These are phyloP conservation scores for Cyclocybe cylindracea DNA, from an alignment of 768 basidiomycete genomes.

Conservation along the genomic window DNA sequence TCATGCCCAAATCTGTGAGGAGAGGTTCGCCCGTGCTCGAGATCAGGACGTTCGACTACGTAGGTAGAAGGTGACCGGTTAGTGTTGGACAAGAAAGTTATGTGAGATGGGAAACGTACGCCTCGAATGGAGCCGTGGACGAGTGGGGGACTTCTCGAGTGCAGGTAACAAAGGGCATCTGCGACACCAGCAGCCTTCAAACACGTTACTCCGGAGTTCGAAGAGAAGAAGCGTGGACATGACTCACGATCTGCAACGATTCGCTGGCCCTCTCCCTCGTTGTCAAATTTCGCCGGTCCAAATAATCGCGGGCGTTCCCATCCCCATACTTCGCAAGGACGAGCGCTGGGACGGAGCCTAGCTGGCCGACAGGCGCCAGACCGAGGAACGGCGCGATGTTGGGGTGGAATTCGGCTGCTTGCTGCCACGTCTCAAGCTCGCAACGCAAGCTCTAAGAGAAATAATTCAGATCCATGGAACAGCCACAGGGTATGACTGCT, in stretches of 20 bases:
- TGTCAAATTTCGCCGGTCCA: neutral
- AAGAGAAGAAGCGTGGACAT: no score
- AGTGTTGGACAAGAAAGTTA: neutral
- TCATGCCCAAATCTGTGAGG: slow-evolving; percentile 23
- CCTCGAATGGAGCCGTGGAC: slow-evolving; percentile 27
- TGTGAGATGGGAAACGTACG: slow-evolving; percentile 15
- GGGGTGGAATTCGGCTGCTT: neutral
- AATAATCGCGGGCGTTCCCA: slow-evolving; percentile 3
- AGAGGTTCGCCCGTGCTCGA: slow-evolving; percentile 13
- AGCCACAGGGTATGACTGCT: neutral
- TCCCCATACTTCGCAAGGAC: neutral
- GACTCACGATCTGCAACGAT: neutral
- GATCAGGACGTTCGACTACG: slow-evolving; percentile 29
- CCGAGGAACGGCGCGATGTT: neutral
- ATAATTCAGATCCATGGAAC: neutral
- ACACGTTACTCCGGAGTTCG: no score
- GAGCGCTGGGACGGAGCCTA: neutral
- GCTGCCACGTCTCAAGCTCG: neutral
- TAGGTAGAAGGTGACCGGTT: no score
- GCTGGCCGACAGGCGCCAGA: neutral
- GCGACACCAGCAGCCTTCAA: slow-evolving; percentile 22
- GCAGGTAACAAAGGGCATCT: slow-evolving; percentile 24
- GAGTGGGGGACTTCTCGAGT: slow-evolving; percentile 22
- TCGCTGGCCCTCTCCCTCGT: neutral
- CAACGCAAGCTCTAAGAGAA: neutral